These are phyloP conservation scores for Cephalotrichum gorgonifer DNA, from an alignment of 2,329 filamentous ascomycete genomes.

Conservation along the genomic window DNA sequence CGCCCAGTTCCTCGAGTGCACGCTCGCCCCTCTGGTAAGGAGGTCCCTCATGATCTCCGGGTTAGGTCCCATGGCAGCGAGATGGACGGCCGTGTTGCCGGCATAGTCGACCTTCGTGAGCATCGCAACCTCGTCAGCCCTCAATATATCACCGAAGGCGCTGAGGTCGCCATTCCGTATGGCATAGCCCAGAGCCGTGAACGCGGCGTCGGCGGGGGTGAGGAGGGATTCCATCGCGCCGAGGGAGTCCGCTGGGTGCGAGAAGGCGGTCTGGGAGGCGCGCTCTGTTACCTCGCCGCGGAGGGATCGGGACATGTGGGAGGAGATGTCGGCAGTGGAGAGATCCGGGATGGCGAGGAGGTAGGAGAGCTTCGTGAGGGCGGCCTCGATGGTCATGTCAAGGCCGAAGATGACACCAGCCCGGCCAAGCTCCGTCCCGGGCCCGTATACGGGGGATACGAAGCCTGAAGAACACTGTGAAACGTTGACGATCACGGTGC, in stretches of 20 bases:
- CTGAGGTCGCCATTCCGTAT: slow-evolving; percentile 61
- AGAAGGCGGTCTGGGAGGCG: slow-evolving; percentile 59
- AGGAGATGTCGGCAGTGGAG: slow-evolving; percentile 54
- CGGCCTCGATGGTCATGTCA: slow-evolving; percentile 83
- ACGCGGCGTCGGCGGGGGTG: slow-evolving; percentile 47
- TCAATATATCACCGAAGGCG: slow-evolving; percentile 56
- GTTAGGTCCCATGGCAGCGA: slow-evolving; percentile 44
- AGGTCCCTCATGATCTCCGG: slow-evolving; percentile 47
- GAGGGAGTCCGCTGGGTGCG: slow-evolving; percentile 53
- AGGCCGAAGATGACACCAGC: slow-evolving; percentile 84
- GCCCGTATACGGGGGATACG: slow-evolving; percentile 68
- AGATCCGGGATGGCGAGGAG: slow-evolving; percentile 60
- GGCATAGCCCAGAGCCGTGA: slow-evolving; percentile 71
- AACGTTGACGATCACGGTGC: slow-evolving; percentile 81
- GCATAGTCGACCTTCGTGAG: slow-evolving; percentile 71
- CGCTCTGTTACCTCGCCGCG: slow-evolving; percentile 80
- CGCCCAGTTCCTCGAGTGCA: slow-evolving; percentile 54
- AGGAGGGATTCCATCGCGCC: slow-evolving; percentile 31
- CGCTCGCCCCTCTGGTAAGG: slow-evolving; percentile 51
- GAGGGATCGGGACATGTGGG: slow-evolving; percentile 63
- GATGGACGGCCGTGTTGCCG: slow-evolving; percentile 60
- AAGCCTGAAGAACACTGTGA: slow-evolving; percentile 78
- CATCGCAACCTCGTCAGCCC: slow-evolving; percentile 52
- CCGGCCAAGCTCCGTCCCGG: slow-evolving; percentile 65
- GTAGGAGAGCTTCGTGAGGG: slow-evolving; percentile 83